phyloP scores from a whole-genome alignment of 441 rosid species.

The Euphorbia celastroides region DNA sequence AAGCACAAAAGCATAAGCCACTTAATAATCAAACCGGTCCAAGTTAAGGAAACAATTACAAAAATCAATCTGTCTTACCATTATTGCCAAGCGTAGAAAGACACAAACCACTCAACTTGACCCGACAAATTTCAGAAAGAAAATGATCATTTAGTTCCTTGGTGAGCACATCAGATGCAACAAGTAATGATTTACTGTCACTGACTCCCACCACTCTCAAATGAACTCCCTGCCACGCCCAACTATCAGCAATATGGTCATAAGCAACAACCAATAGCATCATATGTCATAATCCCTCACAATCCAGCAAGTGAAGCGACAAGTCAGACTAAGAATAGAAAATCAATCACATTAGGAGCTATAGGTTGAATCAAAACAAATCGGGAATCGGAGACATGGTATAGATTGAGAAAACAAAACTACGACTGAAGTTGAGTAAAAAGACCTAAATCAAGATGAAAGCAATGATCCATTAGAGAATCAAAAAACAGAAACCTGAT shows the following conservation, averaged over 20 bases:
- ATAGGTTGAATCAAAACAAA: neutral
- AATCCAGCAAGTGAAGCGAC: neutral
- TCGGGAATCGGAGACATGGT: neutral
- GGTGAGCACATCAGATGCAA: constrained; percentile 38
- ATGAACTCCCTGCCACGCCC: constrained; percentile 51
- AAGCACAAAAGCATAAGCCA: neutral
- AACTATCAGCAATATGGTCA: neutral
- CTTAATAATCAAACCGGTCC: constrained; percentile 1
- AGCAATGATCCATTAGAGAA: neutral
- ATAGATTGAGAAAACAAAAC: neutral
- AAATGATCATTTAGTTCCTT: constrained; percentile 52
- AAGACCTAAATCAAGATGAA: neutral
- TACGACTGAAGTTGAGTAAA: neutral
- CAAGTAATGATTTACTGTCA: constrained; percentile 65
- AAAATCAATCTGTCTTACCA: constrained; percentile 32
- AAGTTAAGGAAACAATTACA: neutral
- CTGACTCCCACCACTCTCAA: constrained; percentile 74
- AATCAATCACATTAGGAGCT: neutral
- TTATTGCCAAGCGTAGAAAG: constrained; percentile 33
- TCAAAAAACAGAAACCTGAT: constrained; percentile 32
- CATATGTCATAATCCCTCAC: neutral
- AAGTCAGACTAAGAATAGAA: neutral
- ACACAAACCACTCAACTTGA: constrained; percentile 53
- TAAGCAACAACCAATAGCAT: neutral
- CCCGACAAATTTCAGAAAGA: constrained; percentile 49